A percentile compares a stretch with the other conserved stretches of the same genome.
phyloP scores from a whole-genome alignment of 306 rosid genomes.

The Astragalus glycyphyllos region DNA sequence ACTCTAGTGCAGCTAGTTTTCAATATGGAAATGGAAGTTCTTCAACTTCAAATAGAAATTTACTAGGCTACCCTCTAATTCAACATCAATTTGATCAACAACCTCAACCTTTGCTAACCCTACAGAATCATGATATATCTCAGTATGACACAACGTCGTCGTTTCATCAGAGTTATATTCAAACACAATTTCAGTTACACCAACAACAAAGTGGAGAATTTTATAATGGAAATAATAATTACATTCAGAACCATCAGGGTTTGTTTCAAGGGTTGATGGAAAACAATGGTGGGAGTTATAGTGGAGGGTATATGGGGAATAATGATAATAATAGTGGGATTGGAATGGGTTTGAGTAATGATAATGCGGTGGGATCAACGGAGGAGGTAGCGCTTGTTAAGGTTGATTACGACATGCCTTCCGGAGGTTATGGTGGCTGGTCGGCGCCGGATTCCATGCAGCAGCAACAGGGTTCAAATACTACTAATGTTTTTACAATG shows the following conservation, averaged over 20 bases:
- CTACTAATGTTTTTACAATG: slow-evolving; percentile 60
- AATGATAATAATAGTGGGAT: slow-evolving; percentile 40
- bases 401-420: slow-evolving; percentile 79
- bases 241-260: slow-evolving; percentile 66
- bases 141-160: slow-evolving; percentile 47
- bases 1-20: slow-evolving; percentile 43
- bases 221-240: slow-evolving; percentile 36
- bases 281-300: slow-evolving; percentile 31
- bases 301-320: slow-evolving; percentile 44
- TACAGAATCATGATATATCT: slow-evolving; percentile 65
- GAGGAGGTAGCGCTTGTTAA: slow-evolving; percentile 63
- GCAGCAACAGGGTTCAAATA: slow-evolving; percentile 39
- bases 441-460: slow-evolving; percentile 52
- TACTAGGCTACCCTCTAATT: slow-evolving; percentile 64
- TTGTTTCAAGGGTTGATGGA: slow-evolving; percentile 73
- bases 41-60: slow-evolving; percentile 50
- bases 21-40: slow-evolving; percentile 54
- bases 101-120: slow-evolving; percentile 60
- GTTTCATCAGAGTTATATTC: slow-evolving; percentile 69
- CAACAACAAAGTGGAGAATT: slow-evolving; percentile 51
- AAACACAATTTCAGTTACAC: slow-evolving; percentile 85
- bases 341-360: slow-evolving; percentile 54
- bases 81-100: slow-evolving; percentile 54
- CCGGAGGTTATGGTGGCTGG: slow-evolving; percentile 69
- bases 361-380: slow-evolving; percentile 59